These are phyloP conservation scores for Eudorina sp. DNA, from an alignment of 139 green algal genomes.

Conservation along the genomic window DNA sequence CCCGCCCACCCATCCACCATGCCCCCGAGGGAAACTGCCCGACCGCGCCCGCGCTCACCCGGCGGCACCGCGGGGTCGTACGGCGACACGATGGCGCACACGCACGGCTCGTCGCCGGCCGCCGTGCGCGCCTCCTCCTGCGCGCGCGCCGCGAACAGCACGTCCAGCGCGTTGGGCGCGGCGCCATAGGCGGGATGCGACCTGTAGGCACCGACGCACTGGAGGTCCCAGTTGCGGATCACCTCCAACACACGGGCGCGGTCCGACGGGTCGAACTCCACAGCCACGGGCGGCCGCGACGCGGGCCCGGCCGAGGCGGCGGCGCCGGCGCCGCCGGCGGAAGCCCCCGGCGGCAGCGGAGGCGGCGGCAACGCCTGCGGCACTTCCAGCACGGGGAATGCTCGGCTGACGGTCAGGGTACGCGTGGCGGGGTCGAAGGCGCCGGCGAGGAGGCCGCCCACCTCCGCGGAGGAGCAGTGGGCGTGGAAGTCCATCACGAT, in stretches of 20 bases:
- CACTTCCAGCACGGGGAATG: conserved; percentile 56
- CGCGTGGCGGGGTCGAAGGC: conserved; percentile 55
- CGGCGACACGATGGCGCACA: conserved; percentile 83
- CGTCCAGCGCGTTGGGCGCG: conserved; percentile 77
- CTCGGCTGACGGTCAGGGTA: conserved; percentile 50
- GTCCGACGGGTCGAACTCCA: conserved; percentile 85
- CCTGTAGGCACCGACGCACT: conserved; percentile 83
- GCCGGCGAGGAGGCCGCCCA: conserved; percentile 82
- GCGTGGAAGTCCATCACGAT: conserved; percentile 89
- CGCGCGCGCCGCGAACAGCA: conserved; percentile 54
- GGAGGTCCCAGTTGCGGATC: conserved; percentile 52
- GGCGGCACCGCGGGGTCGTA: conserved; percentile 71
- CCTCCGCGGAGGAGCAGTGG: conserved; percentile 77
- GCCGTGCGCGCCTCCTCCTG: conserved; percentile 24
- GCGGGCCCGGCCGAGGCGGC: background rate
- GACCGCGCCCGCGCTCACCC: too few relatives aligned
- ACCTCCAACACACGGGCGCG: conserved; percentile 55
- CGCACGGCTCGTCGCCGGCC: conserved; percentile 57
- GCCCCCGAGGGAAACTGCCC: too few relatives aligned
- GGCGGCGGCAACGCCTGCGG: too few relatives aligned
- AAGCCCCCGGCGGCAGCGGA: background rate
- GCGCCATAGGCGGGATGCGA: conserved; percentile 79
- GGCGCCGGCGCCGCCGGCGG: background rate
- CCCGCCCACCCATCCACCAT: too few relatives aligned
- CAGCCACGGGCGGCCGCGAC: conserved; percentile 10